These are phyloP conservation scores for Anastatica hierochuntica DNA, from an alignment of 345 rosid species.

Conservation along the genomic window DNA sequence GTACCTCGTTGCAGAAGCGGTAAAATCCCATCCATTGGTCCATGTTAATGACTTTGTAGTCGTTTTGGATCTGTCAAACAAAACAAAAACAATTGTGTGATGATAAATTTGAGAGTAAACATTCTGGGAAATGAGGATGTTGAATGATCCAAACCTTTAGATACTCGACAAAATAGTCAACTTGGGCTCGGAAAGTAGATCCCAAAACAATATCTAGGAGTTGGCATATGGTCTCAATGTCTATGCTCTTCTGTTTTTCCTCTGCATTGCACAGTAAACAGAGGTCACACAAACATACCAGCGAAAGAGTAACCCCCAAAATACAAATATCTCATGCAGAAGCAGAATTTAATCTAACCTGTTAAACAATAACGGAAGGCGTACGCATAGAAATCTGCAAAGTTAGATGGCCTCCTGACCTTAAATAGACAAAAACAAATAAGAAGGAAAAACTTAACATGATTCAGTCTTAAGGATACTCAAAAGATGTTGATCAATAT, in stretches of 20 bases:
- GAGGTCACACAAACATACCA: neutral
- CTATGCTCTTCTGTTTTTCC: conserved; percentile 85
- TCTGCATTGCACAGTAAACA: conserved; percentile 38
- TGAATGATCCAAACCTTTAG: conserved; percentile 11
- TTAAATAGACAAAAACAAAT: conserved; percentile 24
- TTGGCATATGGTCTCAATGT: conserved; percentile 81
- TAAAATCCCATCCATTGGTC: conserved; percentile 91
- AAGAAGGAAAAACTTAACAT: neutral
- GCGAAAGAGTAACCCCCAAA: neutral
- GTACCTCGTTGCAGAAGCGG: conserved; percentile 92
- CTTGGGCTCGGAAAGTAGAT: conserved; percentile 57
- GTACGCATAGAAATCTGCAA: conserved; percentile 72
- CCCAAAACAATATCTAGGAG: conserved; percentile 76
- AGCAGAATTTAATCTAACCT: conserved; percentile 32
- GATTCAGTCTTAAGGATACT: neutral
- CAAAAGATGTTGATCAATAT: neutral
- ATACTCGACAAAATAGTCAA: conserved; percentile 57
- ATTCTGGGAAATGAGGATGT: neutral
- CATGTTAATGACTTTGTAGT: conserved; percentile 89
- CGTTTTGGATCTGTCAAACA: conserved; percentile 56
- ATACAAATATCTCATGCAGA: neutral
- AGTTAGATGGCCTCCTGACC: conserved; percentile 66
- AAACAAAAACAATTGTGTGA: neutral
- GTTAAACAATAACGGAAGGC: conserved; percentile 86
- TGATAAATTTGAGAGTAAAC: neutral